A percentile compares a stretch with the other conserved stretches of the same genome.
Conservation (phyloP, 257 asterid species). For the Primulina eburnea region DNA sequence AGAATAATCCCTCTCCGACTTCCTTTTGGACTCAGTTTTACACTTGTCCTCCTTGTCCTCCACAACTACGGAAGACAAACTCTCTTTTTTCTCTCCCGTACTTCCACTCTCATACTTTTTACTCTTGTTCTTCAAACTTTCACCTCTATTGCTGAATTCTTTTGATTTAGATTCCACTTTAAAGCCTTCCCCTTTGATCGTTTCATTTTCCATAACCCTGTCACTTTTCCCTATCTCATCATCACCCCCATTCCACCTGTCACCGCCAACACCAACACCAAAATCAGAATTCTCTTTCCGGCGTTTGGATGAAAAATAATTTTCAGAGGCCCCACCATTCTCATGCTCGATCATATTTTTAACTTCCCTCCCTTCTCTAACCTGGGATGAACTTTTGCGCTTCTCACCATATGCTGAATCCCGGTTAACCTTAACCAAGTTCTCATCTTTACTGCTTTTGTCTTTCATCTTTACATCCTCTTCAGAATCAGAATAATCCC, state of each 20-base stretch:
- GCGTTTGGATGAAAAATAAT: conserved; percentile 70
- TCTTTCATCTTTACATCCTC: conserved; percentile 74
- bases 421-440: conserved; percentile 45
- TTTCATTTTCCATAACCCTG: conserved; percentile 45
- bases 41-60: conserved; percentile 66
- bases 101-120: conserved; percentile 61
- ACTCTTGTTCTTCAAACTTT: conserved; percentile 58
- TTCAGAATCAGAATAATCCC: conserved; percentile 87
- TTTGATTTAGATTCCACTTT: conserved; percentile 51
- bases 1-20: conserved; percentile 76
- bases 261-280: conserved; percentile 38
- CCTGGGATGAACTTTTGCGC: conserved; percentile 63
- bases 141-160: conserved; percentile 45
- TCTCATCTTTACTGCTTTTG: conserved; percentile 49
- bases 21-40: conserved; percentile 75
- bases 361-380: conserved; percentile 55
- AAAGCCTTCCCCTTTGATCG: conserved; percentile 42
- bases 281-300: conserved; percentile 63
- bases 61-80: conserved; percentile 32
- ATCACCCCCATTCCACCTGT: conserved; percentile 74
- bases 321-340: conserved; percentile 70
- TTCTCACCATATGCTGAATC: conserved; percentile 84
- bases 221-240: conserved; percentile 52
- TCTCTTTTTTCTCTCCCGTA: conserved; percentile 48
- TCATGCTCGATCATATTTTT: conserved; percentile 58